phyloP scores from a whole-genome alignment of 768 basidiomycete species.

The Suillus brevipes region DNA sequence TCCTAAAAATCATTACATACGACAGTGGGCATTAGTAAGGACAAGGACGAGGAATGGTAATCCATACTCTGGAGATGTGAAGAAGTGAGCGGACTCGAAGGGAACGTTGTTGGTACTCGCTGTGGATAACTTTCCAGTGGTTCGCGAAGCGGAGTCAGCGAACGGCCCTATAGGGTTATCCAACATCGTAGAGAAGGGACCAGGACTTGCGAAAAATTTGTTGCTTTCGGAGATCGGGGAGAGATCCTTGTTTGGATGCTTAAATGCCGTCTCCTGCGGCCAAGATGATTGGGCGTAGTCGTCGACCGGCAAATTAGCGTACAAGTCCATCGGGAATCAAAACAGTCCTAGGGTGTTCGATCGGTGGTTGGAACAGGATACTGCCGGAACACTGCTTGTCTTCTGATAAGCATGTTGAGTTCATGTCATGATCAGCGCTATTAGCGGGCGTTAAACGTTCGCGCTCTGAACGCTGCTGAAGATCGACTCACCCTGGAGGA shows the following conservation, averaged over 20 bases:
- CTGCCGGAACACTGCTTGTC: background rate
- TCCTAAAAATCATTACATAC: slow-evolving; percentile 10
- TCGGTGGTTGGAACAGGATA: background rate
- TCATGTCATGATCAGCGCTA: background rate
- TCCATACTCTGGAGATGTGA: slow-evolving; percentile 13
- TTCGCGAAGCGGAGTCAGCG: slow-evolving; percentile 9
- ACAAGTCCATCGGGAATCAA: slow-evolving; percentile 1
- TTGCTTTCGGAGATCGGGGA: slow-evolving; percentile 9
- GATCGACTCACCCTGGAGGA: background rate
- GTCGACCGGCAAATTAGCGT: slow-evolving; percentile 10
- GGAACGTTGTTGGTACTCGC: slow-evolving; percentile 11
- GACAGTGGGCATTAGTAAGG: slow-evolving; percentile 3
- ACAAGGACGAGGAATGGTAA: slow-evolving; percentile 17
- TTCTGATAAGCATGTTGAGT: slow-evolving; percentile 2
- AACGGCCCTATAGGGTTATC: slow-evolving; percentile 24
- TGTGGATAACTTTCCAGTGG: slow-evolving; percentile 11
- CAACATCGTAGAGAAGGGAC: slow-evolving; percentile 24
- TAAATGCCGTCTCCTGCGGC: background rate
- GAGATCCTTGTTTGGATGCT: slow-evolving; percentile 2
- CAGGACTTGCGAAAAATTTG: slow-evolving; percentile 4
- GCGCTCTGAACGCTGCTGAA: background rate
- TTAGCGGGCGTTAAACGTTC: background rate
- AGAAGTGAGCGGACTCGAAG: slow-evolving; percentile 4
- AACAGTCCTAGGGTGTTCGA: background rate
- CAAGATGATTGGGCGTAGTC: background rate